Base-by-base conservation (phyloP, 441 rosid species). In the Bruguiera hainesii region DNA sequence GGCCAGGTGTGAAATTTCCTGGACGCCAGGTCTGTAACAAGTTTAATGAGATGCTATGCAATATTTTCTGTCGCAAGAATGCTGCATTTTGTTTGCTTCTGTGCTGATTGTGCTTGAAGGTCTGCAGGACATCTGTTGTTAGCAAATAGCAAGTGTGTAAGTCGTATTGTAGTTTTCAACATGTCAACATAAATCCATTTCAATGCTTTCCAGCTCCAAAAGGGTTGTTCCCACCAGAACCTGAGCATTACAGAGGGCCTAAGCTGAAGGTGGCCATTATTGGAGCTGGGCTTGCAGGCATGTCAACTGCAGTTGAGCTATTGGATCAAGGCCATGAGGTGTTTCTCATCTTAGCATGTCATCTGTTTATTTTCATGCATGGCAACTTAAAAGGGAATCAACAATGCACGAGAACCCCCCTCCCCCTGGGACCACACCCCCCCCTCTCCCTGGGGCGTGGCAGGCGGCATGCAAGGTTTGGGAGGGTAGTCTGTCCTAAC, bases 311-410 rank as follows among this genome's bases (percentile, higher is more conserved):
- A 6, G 95, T 91, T 23, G 99, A 95, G 83, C 90, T 95, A 67
- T 66, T 95, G 78, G 97, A 95, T 83, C 98, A 95, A 83, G 99
- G 97, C 72, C 99, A 95, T 20, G 91, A 95, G 99, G 97, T 86
- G 72, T 57, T 75, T 20, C 37, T 68, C 71, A 19, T 76, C 58
- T 61, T 59, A 30, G 50, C 42, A 31, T n/a, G 19, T 56, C 35
- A 37, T 15, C 23, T 46, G 50, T 31, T 25, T 56, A 28, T 8
- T 68, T 65, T 51, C 9, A 42, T 3, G 18, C 1, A 42, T 37
- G 13, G 48, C 15, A 42, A 42, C 48, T 42, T 42, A 42, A 42
- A 42, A 11, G 48, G 18, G 18, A 3, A 13, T 42, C 48, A 13
- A 4, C 46, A 37, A 37, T 37, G 46, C 46, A 37, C 0, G 46